Evolutionary conservation across 225 moss, liverwort and hornwort species (phyloP).

Genomic region (Pseudoscleropodium purum): DNA sequence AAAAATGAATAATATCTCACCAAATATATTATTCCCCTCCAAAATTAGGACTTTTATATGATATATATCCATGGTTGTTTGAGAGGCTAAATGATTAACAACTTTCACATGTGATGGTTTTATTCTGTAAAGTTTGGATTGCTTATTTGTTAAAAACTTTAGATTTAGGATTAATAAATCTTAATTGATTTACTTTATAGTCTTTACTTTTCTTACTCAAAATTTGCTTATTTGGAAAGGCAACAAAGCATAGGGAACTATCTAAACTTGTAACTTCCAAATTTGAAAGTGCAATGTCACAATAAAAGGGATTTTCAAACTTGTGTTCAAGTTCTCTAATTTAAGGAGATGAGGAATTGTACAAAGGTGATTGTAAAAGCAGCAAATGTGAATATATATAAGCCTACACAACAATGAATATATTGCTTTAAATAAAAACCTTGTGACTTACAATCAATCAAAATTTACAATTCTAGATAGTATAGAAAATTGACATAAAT

Average conservation of each 20-base stretch:
- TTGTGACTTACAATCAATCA: background rate
- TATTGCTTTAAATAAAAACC: background rate
- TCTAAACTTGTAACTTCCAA: background rate
- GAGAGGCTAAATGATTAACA: rapidly evolving
- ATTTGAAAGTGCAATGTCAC: background rate
- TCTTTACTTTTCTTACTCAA: background rate
- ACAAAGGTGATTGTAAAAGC: rapidly evolving
- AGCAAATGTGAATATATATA: background rate
- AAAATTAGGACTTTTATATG: background rate
- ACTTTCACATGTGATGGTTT: background rate
- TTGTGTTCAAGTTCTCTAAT: no score
- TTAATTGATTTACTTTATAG: background rate
- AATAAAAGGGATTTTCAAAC: background rate
- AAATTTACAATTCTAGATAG: no score
- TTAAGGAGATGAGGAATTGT: rapidly evolving
- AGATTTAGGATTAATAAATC: background rate
- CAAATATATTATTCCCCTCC: rapidly evolving
- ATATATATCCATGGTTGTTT: background rate
- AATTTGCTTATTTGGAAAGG: background rate
- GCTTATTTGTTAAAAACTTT: background rate
- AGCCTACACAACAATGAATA: background rate
- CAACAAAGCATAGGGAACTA: rapidly evolving
- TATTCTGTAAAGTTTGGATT: background rate
- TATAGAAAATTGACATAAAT: background rate
- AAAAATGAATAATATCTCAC: background rate